Evolutionary conservation across 768 basidiomycete genomes (phyloP), one percentile per base, ranked within the genome.

Genomic region (Amanita rimosa): DNA sequence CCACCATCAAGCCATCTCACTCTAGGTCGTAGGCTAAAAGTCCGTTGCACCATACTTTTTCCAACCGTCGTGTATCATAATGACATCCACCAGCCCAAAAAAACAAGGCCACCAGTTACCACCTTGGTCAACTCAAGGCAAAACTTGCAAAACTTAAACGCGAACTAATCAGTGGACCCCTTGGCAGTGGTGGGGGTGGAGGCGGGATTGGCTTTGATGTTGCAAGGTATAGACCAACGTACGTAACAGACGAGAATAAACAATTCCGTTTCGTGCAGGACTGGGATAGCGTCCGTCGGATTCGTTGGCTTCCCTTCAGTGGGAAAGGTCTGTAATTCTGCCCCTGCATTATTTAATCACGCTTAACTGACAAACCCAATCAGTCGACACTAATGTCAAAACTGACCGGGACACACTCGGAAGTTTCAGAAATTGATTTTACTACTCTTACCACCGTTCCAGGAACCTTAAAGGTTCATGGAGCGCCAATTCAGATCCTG

Each of bases 131-230:
- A 70, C 82, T 97, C 63, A 97, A 97, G 66, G 95, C 96, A 49
- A 99, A 99, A 65, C 82, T 99, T 46, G 96, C 96, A 44, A 99
- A 99, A 64, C 84, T 98, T 40, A 77, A 91, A 53, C 79, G 96
- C 50, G 96, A 99, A 62, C 79, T 99, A 48, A 92, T 99, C 56
- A 73, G 78, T 8, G 82, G 87, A 0, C 70, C 85, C 3, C 65
- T 74, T 16, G 81, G 82, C 29, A 75, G 89, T 17, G 83, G 90
- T 8, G 94, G 94, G 0, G 93, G 94, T 0, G 92, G 88, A 0
- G 82, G 76, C 1, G 95, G 94, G 24, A 55, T 91, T 9, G 96
- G 96, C 37, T 99, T 99, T 71, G 96, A 99, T 75, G 96, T 99
- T 33, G 95, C 95, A 36, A 77, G 75, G 70, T 68, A 57, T 48